A percentile compares a stretch with the other conserved stretches of the same genome.
These are phyloP conservation scores for Conringia planisiliqua DNA, from an alignment of 345 rosid species.

Conservation along the genomic window DNA sequence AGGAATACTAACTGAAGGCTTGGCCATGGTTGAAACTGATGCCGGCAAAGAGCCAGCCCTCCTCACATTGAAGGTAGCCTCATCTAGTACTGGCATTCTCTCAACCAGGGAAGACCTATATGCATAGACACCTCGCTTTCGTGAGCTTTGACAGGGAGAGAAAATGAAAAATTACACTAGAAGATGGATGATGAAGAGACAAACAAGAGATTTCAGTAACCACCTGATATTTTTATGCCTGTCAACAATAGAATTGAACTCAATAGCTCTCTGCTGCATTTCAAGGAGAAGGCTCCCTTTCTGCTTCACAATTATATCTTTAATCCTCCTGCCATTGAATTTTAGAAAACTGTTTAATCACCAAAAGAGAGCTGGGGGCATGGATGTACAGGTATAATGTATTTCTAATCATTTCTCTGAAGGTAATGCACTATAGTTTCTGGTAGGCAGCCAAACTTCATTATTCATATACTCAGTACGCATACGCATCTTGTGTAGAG, in stretches of 20 bases:
- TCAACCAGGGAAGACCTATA: constrained; percentile 86
- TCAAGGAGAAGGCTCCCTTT: constrained; percentile 94
- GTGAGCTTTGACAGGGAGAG: constrained; percentile 11
- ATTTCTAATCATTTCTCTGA: not conserved
- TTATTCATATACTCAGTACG: not conserved
- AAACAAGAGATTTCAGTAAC: not conserved
- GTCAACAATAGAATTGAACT: constrained; percentile 80
- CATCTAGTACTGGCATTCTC: constrained; percentile 98
- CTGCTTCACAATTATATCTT: constrained; percentile 59
- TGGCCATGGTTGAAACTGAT: constrained; percentile 58
- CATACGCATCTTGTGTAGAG: constrained; percentile 3
- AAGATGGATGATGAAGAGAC: constrained; percentile 6
- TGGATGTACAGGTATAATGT: not conserved
- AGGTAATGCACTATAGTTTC: not conserved
- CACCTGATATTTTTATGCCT: constrained; percentile 87
- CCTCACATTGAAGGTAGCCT: constrained; percentile 87
- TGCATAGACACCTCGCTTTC: constrained; percentile 34
- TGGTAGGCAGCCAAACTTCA: constrained; percentile 8
- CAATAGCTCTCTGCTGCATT: constrained; percentile 97
- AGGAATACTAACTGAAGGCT: constrained; percentile 68
- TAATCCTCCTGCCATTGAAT: constrained; percentile 64
- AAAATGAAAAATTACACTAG: not conserved
- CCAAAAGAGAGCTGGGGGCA: not conserved
- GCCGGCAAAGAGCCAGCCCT: constrained; percentile 77
- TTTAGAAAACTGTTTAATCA: constrained; percentile 7